phyloP scores from a whole-genome alignment of 257 asterid species.

The Solanum dulcamara region DNA sequence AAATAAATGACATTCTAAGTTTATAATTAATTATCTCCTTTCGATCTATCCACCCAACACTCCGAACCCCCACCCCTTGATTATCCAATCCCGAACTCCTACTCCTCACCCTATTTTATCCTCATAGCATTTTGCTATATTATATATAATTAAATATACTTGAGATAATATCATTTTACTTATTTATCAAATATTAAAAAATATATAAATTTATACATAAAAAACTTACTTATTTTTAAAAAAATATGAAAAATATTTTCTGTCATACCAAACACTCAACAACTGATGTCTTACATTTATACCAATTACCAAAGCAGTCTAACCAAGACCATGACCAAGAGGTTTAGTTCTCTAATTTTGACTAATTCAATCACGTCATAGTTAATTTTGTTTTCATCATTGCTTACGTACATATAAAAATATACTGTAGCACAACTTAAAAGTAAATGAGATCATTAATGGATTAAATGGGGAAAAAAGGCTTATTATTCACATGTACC shows the following conservation, averaged over 20 bases:
- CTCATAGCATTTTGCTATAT: background rate
- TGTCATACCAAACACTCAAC: background rate
- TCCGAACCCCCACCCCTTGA: background rate
- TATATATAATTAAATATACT: background rate
- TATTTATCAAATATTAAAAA: background rate
- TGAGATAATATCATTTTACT: background rate
- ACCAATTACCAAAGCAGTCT: background rate
- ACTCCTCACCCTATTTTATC: background rate
- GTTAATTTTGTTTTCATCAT: slow-evolving; percentile 7
- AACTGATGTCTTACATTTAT: background rate
- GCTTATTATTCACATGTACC: background rate
- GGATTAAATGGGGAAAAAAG: background rate
- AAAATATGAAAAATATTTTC: background rate
- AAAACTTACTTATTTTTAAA: background rate
- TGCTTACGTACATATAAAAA: slow-evolving; percentile 1
- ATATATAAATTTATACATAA: background rate
- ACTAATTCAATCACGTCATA: background rate
- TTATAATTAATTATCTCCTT: background rate
- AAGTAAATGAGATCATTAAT: background rate
- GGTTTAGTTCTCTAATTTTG: background rate
- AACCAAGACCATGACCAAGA: background rate
- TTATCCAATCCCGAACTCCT: background rate
- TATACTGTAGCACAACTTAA: background rate
- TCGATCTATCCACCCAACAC: background rate
- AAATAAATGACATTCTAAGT: background rate